Evolutionary conservation across 106 monocot genomes (phyloP).

Genomic region (Hemerocallis citrina): DNA sequence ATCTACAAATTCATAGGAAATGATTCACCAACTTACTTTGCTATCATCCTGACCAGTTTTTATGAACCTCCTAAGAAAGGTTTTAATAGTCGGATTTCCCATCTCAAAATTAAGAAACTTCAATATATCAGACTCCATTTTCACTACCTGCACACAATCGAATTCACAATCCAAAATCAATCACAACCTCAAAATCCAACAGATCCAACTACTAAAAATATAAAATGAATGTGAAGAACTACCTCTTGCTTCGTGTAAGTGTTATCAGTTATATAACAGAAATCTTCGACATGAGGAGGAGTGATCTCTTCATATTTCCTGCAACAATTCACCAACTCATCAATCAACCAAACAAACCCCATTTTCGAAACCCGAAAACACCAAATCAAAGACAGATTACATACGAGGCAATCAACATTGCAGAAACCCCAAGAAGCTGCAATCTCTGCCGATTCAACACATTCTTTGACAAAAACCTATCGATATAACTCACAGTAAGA

Average conservation of each 20-base stretch:
- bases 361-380: slow-evolving; percentile 18
- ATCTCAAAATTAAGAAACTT: slow-evolving; percentile 62
- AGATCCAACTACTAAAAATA: not conserved
- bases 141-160: slow-evolving; percentile 24
- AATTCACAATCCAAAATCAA: not conserved
- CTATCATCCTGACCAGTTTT: slow-evolving; percentile 15
- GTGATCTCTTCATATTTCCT: slow-evolving; percentile 91
- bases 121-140: slow-evolving; percentile 54
- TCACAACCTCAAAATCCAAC: slow-evolving; percentile 19
- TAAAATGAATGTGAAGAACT: not conserved
- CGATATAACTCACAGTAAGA: slow-evolving; percentile 39
- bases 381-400: not conserved
- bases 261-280: slow-evolving; percentile 80
- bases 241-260: slow-evolving; percentile 79
- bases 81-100: slow-evolving; percentile 62
- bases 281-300: slow-evolving; percentile 71
- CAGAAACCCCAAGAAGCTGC: slow-evolving; percentile 77
- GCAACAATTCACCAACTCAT: not conserved
- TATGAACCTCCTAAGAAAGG: slow-evolving; percentile 38
- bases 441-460: slow-evolving; percentile 37
- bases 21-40: slow-evolving; percentile 15
- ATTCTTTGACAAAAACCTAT: slow-evolving; percentile 41
- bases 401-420: slow-evolving; percentile 86
- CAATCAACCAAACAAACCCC: slow-evolving; percentile 14
- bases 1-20: not conserved